Evolutionary conservation across 345 rosid species (phyloP).

Genomic region (Gossypioides kirkii): DNA sequence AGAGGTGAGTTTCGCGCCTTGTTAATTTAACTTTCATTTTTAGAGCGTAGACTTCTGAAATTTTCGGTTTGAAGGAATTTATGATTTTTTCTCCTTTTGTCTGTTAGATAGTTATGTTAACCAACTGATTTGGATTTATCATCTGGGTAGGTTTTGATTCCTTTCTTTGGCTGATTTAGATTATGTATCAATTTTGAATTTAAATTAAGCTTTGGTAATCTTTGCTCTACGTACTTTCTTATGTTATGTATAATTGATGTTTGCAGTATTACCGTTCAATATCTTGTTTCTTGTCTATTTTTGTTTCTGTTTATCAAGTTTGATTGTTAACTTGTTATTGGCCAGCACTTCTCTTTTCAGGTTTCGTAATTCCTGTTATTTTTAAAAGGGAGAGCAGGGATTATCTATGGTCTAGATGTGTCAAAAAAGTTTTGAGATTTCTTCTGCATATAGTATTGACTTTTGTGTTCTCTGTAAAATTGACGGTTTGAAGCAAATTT

Average conservation of each 20-base stretch:
- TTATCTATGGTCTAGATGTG: slow-evolving; percentile 19
- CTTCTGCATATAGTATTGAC: slow-evolving; percentile 22
- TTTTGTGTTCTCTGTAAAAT: slow-evolving; percentile 22
- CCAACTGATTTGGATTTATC: neutral
- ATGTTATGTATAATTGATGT: neutral
- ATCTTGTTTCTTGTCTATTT: neutral
- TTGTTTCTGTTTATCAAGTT: neutral
- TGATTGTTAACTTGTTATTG: neutral
- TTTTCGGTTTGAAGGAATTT: neutral
- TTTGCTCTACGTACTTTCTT: neutral
- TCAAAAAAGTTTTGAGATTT: slow-evolving; percentile 44
- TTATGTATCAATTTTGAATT: neutral
- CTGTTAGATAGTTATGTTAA: neutral
- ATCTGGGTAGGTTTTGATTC: slow-evolving; percentile 1
- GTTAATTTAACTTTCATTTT: neutral
- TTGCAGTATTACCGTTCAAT: neutral
- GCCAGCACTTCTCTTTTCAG: slow-evolving; percentile 7
- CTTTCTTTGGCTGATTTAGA: neutral
- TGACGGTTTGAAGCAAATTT: slow-evolving; percentile 18
- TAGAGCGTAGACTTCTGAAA: neutral
- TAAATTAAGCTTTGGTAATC: neutral
- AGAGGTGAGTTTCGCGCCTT: neutral
- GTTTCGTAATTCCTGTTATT: slow-evolving; percentile 11
- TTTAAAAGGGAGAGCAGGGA: slow-evolving; percentile 21
- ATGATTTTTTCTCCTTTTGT: neutral